phyloP scores from a whole-genome alignment of 805 yeast species.

The Geotrichum ghanense region DNA sequence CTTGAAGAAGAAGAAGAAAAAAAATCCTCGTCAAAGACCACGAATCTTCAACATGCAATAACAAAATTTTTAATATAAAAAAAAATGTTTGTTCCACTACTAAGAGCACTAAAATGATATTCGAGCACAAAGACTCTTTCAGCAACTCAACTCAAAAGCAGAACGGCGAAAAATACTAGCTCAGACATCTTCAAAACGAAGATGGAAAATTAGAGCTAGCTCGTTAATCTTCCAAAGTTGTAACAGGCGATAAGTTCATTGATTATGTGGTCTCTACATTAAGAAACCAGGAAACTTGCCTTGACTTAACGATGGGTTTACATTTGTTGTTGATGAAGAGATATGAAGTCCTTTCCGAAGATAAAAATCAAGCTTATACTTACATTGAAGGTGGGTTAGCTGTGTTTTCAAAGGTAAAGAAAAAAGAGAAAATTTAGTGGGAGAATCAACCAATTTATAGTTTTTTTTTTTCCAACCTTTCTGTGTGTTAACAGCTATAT shows the following conservation, averaged over 20 bases:
- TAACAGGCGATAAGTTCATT: conserved; percentile 1
- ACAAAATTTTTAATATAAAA: too few relatives aligned
- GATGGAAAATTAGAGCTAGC: neutral
- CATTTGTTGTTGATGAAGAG: neutral
- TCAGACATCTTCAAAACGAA: neutral
- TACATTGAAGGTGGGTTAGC: neutral
- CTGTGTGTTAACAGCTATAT: too few relatives aligned
- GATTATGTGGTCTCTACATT: neutral
- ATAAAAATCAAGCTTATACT: neutral
- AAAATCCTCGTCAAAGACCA: too few relatives aligned
- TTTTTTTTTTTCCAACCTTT: neutral
- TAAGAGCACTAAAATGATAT: neutral
- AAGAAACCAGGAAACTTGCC: neutral
- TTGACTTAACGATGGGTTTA: conserved; percentile 2
- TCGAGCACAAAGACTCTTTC: neutral
- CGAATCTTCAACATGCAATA: too few relatives aligned
- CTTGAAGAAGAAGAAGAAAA: too few relatives aligned
- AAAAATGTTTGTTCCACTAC: neutral
- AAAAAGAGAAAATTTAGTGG: neutral
- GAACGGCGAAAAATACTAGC: neutral
- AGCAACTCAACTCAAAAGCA: conserved; percentile 1
- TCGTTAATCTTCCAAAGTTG: neutral
- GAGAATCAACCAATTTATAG: neutral
- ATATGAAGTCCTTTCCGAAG: too few relatives aligned
- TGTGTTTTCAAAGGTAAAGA: neutral